phyloP scores from a whole-genome alignment of 352 stramenopile genomes.

The Phytopythium aichiense region DNA sequence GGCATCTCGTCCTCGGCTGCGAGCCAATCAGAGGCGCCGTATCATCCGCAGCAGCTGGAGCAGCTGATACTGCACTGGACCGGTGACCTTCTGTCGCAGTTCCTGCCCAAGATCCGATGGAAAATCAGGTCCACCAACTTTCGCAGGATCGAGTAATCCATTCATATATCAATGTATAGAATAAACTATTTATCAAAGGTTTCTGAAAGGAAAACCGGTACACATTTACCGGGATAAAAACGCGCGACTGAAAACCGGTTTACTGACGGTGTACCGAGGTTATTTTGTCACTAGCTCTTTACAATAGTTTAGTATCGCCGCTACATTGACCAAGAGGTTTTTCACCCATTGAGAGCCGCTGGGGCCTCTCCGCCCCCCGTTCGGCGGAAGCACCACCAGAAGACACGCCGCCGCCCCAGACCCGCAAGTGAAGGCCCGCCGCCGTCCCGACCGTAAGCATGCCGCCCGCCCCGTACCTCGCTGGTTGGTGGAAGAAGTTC shows the following conservation, averaged over 20 bases:
- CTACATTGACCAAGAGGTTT: constrained; percentile 26
- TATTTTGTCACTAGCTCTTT: no score
- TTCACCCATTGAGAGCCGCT: constrained; percentile 8
- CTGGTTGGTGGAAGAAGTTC: constrained; percentile 79
- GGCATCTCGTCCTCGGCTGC: no score
- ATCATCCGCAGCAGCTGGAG: no score
- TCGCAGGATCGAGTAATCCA: not conserved
- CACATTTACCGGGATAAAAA: not conserved
- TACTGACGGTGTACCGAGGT: no score
- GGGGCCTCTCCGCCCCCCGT: not conserved
- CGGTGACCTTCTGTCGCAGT: no score
- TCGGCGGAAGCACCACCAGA: constrained; percentile 5
- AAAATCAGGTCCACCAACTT: not conserved
- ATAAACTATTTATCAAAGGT: not conserved
- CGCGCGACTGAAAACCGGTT: no score
- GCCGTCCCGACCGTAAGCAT: constrained; percentile 17
- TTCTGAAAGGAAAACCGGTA: not conserved
- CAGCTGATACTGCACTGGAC: no score
- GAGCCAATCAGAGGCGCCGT: no score
- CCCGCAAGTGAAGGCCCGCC: constrained; percentile 21
- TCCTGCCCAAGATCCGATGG: not conserved
- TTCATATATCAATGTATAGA: no score
- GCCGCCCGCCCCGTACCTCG: constrained; percentile 38
- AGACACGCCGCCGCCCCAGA: constrained; percentile 8
- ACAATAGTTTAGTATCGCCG: not conserved